phyloP scores from a whole-genome alignment of 2,329 filamentous ascomycete species.

The Penicillium hordei region DNA sequence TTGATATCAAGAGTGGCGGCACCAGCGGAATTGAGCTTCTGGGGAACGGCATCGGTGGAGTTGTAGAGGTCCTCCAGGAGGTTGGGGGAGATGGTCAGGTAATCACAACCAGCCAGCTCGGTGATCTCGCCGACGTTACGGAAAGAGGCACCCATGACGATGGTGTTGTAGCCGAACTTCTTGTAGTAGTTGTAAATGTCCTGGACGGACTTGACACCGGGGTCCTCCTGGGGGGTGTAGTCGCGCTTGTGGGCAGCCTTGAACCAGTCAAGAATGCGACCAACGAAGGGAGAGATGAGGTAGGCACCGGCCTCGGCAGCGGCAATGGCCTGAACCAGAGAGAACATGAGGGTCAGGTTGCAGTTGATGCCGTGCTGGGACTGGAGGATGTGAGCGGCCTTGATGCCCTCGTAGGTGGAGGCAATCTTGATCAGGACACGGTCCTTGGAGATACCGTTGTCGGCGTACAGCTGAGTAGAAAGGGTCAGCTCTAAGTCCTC shows the following conservation, averaged over 20 bases:
- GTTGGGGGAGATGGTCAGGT: constrained; percentile 96
- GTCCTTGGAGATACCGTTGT: constrained; percentile 86
- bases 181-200: constrained; percentile 99
- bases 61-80: constrained; percentile 92
- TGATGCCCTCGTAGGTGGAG: constrained; percentile 99
- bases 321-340: constrained; percentile 86
- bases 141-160: constrained; percentile 99
- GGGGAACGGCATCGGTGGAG: constrained; percentile 75
- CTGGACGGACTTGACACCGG: constrained; percentile 92
- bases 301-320: constrained; percentile 92
- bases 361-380: constrained; percentile 93
- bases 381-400: constrained; percentile 96
- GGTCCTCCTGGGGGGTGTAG: constrained; percentile 85
- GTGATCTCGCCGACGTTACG: constrained; percentile 95
- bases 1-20: constrained; percentile 71
- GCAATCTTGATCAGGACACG: constrained; percentile 98
- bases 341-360: constrained; percentile 99
- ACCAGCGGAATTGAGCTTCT: constrained; percentile 79
- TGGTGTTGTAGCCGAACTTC: constrained; percentile 98
- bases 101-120: constrained; percentile 96
- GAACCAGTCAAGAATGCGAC: constrained; percentile 99
- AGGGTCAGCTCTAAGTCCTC: constrained; percentile 24
- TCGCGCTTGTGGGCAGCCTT: constrained; percentile 95
- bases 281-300: constrained; percentile 99
- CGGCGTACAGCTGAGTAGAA: constrained; percentile 77